Conservation (phyloP, 2,329 filamentous ascomycete species). For the Scedosporium boydii region DNA sequence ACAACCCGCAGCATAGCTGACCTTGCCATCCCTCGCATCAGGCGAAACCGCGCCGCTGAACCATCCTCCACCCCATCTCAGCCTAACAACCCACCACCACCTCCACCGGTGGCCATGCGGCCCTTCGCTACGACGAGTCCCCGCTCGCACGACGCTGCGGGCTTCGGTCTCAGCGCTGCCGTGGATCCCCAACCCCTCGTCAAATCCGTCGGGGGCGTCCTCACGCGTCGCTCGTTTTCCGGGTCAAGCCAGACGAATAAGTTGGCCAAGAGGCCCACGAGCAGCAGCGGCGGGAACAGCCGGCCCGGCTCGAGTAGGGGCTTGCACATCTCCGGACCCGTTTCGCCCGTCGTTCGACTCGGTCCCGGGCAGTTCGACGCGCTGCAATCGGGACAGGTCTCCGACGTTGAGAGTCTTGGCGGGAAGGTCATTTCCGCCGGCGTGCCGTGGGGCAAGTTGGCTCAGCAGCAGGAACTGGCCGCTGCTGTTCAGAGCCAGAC, state of each 20-base stretch:
- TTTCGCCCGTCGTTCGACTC: slow-evolving; percentile 7
- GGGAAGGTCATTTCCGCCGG: slow-evolving; percentile 8
- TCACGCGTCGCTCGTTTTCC: neutral
- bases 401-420: neutral
- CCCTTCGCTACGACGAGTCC: slow-evolving; percentile 8
- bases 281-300: neutral
- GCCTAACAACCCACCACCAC: slow-evolving; percentile 12
- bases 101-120: slow-evolving; percentile 15
- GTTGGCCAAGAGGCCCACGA: neutral
- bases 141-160: slow-evolving; percentile 9
- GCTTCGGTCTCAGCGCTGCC: neutral
- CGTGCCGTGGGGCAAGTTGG: slow-evolving; percentile 10
- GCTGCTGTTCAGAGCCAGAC: slow-evolving; percentile 6
- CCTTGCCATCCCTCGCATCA: slow-evolving; percentile 23
- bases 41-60: slow-evolving; percentile 19
- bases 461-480: slow-evolving; percentile 6
- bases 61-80: neutral
- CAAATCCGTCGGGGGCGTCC: neutral
- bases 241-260: neutral
- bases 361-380: slow-evolving; percentile 8
- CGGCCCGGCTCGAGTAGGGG: neutral
- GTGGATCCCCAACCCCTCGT: neutral
- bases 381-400: slow-evolving; percentile 1
- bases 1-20: slow-evolving; percentile 33
- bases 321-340: neutral